A percentile compares a stretch with the other conserved stretches of the same genome.
These are phyloP conservation scores for Penicillium corylophilum DNA, from an alignment of 2,329 filamentous ascomycete genomes.

Conservation along the genomic window DNA sequence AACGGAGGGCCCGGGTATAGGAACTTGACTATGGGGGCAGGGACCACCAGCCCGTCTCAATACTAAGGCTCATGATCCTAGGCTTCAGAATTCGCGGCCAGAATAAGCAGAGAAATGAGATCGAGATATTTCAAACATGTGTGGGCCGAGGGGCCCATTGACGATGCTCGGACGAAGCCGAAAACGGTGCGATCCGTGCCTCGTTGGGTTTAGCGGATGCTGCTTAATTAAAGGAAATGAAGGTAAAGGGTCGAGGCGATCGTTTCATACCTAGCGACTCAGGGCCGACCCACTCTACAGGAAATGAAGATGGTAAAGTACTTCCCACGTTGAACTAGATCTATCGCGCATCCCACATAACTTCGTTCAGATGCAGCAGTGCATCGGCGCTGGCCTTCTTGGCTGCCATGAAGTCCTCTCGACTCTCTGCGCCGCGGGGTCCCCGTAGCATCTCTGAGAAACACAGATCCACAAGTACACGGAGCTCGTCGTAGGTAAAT, in stretches of 20 bases:
- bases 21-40: background rate
- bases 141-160: constrained; percentile 9
- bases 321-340: background rate
- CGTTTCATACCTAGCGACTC: background rate
- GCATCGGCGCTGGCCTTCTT: constrained; percentile 48
- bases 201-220: constrained; percentile 12
- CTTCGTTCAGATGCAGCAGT: constrained; percentile 45
- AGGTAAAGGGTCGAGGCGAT: background rate
- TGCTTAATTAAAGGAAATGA: constrained; percentile 14
- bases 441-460: constrained; percentile 47
- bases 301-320: background rate
- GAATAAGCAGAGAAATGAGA: constrained; percentile 22
- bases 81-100: background rate
- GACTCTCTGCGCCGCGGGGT: constrained; percentile 40
- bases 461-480: constrained; percentile 46
- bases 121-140: constrained; percentile 27
- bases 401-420: constrained; percentile 48
- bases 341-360: constrained; percentile 49
- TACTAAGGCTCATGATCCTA: background rate
- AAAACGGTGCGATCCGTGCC: constrained; percentile 8
- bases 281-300: background rate
- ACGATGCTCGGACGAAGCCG: constrained; percentile 12
- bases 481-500: constrained; percentile 48
- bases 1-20: background rate
- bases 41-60: background rate